These are phyloP conservation scores for Fusarium bulbicola DNA, from an alignment of 2,329 filamentous ascomycete genomes.

Conservation along the genomic window DNA sequence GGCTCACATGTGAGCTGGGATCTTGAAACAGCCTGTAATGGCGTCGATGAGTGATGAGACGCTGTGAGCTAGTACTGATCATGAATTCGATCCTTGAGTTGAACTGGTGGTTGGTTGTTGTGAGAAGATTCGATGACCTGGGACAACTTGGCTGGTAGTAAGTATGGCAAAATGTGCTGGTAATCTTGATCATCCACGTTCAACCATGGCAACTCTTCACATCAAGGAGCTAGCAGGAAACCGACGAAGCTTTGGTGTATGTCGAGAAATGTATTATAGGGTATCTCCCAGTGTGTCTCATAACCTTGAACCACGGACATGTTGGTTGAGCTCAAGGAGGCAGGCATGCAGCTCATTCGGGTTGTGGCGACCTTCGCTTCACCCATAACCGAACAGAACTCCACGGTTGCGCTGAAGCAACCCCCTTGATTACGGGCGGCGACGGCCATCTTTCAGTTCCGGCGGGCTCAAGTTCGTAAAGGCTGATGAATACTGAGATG, in stretches of 20 bases:
- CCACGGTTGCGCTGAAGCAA: slow-evolving; percentile 42
- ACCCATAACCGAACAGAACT: slow-evolving; percentile 47
- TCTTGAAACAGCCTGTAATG: slow-evolving; percentile 3
- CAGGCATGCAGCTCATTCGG: neutral
- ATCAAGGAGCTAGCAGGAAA: neutral
- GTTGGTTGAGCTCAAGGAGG: neutral
- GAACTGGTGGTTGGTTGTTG: neutral
- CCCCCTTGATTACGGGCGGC: slow-evolving; percentile 38
- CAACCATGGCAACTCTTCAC: neutral
- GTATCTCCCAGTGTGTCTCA: neutral
- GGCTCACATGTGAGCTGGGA: slow-evolving; percentile 3
- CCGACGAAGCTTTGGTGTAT: neutral
- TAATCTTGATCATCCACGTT: neutral
- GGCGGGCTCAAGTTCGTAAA: slow-evolving; percentile 50
- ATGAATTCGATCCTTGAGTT: no score
- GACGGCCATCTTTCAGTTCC: slow-evolving; percentile 41
- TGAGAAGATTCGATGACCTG: no score
- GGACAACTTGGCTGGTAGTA: no score
- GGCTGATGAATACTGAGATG: slow-evolving; percentile 47
- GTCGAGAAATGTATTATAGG: neutral
- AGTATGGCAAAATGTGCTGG: neutral
- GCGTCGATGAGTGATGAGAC: neutral
- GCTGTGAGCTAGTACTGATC: no score
- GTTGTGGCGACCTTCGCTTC: slow-evolving; percentile 35
- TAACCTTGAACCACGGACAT: neutral